Evolutionary conservation across 768 basidiomycete genomes (phyloP).

Genomic region (Mrakia frigida): DNA sequence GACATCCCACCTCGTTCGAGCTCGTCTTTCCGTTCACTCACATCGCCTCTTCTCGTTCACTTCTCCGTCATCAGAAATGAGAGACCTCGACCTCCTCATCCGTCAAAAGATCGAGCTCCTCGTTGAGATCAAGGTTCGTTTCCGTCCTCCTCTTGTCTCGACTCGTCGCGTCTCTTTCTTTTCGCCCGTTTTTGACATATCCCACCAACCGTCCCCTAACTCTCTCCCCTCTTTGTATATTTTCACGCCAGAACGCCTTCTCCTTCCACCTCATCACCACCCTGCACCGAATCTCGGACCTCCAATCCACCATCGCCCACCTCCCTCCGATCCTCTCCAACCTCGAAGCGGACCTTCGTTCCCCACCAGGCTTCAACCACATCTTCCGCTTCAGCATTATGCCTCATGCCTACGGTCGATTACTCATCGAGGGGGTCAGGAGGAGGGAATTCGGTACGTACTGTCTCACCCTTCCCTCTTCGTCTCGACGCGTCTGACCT

Average conservation of each 20-base stretch:
- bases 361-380: slow-evolving; percentile 27
- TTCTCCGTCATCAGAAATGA: not conserved
- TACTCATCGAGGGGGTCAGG: slow-evolving; percentile 27
- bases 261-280: slow-evolving; percentile 27
- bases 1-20: not conserved
- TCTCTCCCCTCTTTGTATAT: not conserved
- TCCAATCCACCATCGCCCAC: slow-evolving; percentile 30
- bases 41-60: not conserved
- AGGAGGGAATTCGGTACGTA: slow-evolving; percentile 21
- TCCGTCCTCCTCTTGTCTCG: no score
- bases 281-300: slow-evolving; percentile 27
- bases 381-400: slow-evolving; percentile 20
- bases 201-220: not conserved
- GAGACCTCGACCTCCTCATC: slow-evolving; percentile 24
- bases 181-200: not conserved
- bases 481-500: not conserved
- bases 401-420: slow-evolving; percentile 26
- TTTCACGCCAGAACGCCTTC: slow-evolving; percentile 12
- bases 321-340: slow-evolving; percentile 11
- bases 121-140: slow-evolving; percentile 27
- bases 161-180: not conserved
- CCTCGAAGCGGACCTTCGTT: slow-evolving; percentile 18
- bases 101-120: slow-evolving; percentile 29
- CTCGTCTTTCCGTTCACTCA: not conserved
- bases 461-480: not conserved